Evolutionary conservation across 1,284 basidiomycete species (phyloP).

Genomic region (Cryptococcus floricola): DNA sequence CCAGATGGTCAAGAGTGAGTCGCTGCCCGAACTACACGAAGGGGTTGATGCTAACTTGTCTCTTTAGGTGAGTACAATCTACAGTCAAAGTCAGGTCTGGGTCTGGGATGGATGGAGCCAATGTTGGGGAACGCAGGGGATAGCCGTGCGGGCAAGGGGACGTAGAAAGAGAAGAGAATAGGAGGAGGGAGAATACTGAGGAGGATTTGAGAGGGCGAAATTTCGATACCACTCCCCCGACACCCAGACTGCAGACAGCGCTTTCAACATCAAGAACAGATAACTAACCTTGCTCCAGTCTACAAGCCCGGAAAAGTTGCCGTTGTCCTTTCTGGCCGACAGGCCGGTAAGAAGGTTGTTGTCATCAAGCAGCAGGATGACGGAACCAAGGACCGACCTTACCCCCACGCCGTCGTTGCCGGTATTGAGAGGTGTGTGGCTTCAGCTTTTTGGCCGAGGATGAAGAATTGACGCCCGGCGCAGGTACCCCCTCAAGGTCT

Average conservation of each 20-base stretch:
- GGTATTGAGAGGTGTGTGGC: conserved; percentile 68
- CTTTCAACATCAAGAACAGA: not conserved
- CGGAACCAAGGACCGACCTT: conserved; percentile 81
- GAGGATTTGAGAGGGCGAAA: not conserved
- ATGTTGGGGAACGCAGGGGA: not conserved
- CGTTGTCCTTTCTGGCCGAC: conserved; percentile 92
- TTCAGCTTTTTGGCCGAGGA: not conserved
- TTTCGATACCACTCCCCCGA: not conserved
- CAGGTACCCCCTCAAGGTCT: conserved; percentile 90
- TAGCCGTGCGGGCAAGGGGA: not conserved
- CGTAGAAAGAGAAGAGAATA: not conserved
- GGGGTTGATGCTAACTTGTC: conserved; percentile 10
- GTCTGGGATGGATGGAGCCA: not conserved
- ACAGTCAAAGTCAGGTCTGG: not conserved
- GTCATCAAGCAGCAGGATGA: conserved; percentile 89
- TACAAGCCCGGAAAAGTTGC: conserved; percentile 99
- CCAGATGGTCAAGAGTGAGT: conserved; percentile 49
- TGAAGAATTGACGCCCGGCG: not conserved
- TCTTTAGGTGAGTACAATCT: conserved; percentile 20
- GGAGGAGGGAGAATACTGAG: not conserved
- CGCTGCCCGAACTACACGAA: not conserved
- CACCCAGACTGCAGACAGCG: not conserved
- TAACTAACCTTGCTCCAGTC: conserved; percentile 53
- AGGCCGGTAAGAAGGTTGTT: conserved; percentile 97
- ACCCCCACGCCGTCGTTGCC: conserved; percentile 93